These are phyloP conservation scores for Bipolaris victoriae DNA, from an alignment of 2,329 filamentous ascomycete species.

Conservation along the genomic window DNA sequence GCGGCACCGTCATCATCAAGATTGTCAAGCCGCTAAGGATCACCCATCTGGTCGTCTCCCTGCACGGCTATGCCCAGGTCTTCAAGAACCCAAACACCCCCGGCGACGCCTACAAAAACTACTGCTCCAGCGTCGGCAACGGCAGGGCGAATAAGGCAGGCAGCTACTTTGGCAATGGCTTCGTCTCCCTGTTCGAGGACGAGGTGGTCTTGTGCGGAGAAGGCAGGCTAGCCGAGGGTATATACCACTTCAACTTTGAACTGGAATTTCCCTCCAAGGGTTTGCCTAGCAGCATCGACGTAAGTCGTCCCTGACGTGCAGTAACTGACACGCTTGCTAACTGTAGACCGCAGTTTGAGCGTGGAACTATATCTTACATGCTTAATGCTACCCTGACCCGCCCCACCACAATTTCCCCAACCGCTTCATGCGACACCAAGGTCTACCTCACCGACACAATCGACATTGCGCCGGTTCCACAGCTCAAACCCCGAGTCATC, in stretches of 20 bases:
- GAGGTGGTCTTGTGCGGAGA: constrained; percentile 81
- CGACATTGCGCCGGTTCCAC: constrained; percentile 76
- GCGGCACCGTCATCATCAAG: constrained; percentile 73
- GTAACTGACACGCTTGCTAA: constrained; percentile 25
- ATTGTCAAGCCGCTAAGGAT: constrained; percentile 76
- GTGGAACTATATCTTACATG: constrained; percentile 90
- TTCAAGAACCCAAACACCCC: constrained; percentile 72
- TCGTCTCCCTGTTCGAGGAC: constrained; percentile 82
- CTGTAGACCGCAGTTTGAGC: constrained; percentile 75
- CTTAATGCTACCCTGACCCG: constrained; percentile 88
- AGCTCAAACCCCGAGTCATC: constrained; percentile 80
- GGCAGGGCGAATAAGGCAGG: constrained; percentile 60
- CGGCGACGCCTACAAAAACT: constrained; percentile 59
- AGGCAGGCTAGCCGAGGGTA: constrained; percentile 73
- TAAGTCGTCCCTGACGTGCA: constrained; percentile 56
- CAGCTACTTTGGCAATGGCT: constrained; percentile 74
- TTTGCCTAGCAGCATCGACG: constrained; percentile 92
- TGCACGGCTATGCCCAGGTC: constrained; percentile 81
- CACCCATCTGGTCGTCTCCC: constrained; percentile 77
- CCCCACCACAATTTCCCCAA: constrained; percentile 83
- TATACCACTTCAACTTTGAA: constrained; percentile 81
- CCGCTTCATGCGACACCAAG: constrained; percentile 78
- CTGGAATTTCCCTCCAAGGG: constrained; percentile 71
- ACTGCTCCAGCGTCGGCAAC: constrained; percentile 58
- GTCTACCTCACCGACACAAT: constrained; percentile 81